Percentiles rank a stretch among this genome's conserved stretches.
phyloP scores from a whole-genome alignment of 371 early-diverging fungal genomes.

The Catenaria anguillulae region DNA sequence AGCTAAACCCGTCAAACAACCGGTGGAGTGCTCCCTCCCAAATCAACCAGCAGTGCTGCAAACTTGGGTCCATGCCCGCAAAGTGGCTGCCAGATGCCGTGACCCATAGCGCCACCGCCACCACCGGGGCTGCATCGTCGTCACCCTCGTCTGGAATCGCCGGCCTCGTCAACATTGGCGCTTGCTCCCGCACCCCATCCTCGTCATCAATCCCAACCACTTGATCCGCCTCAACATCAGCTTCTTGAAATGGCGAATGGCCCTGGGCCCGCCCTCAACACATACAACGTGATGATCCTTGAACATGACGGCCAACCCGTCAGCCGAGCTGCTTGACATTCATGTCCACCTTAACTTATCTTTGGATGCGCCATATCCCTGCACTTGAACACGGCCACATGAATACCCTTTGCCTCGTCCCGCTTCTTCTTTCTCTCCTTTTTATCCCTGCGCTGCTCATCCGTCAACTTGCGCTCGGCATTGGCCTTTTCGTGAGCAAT shows the following conservation, averaged over 20 bases:
- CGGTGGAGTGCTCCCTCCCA: constrained; percentile 83
- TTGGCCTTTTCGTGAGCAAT: constrained; percentile 63
- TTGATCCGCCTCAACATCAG: constrained; percentile 91
- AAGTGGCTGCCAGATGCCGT: not conserved
- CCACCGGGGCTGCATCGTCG: constrained; percentile 13
- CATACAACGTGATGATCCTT: constrained; percentile 61
- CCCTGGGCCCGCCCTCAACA: constrained; percentile 86
- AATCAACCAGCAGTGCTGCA: constrained; percentile 68
- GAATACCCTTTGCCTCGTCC: constrained; percentile 46
- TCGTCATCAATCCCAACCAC: constrained; percentile 37
- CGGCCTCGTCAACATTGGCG: constrained; percentile 12
- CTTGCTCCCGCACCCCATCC: constrained; percentile 13
- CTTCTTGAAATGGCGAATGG: constrained; percentile 78
- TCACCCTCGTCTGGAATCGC: constrained; percentile 19
- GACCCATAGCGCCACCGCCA: constrained; percentile 8
- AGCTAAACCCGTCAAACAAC: constrained; percentile 58
- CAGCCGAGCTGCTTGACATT: constrained; percentile 72
- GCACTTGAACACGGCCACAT: constrained; percentile 71
- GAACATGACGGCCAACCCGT: constrained; percentile 59
- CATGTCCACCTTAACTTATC: constrained; percentile 70
- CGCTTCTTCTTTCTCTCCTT: constrained; percentile 49
- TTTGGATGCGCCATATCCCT: constrained; percentile 57
- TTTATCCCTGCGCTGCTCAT: constrained; percentile 70
- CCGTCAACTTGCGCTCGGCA: constrained; percentile 64
- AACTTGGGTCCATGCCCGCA: constrained; percentile 13